Conservation (phyloP, 345 rosid species). For the Salix caprea region DNA sequence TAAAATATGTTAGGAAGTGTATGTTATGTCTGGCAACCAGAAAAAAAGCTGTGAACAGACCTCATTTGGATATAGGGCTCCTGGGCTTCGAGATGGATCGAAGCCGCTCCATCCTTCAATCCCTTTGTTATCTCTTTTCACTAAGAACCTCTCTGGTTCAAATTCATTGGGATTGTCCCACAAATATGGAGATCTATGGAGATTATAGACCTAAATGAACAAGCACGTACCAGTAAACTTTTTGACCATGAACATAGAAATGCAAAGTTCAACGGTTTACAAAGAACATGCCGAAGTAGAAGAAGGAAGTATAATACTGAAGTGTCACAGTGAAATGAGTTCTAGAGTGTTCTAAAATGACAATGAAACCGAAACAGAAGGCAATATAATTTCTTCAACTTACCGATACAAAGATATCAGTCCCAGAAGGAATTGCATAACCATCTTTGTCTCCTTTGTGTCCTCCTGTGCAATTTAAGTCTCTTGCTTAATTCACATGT, state of each 20-base stretch:
- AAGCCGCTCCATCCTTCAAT: conserved; percentile 91
- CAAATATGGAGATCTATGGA: conserved; percentile 84
- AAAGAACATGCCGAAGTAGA: too few relatives aligned
- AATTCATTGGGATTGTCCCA: conserved; percentile 81
- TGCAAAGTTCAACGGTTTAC: background rate
- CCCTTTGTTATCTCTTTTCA: conserved; percentile 43
- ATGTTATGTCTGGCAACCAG: background rate
- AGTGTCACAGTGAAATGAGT: too few relatives aligned
- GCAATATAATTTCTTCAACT: conserved; percentile 24
- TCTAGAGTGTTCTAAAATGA: too few relatives aligned
- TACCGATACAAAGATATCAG: conserved; percentile 86
- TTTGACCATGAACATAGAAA: background rate
- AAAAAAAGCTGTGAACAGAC: conserved; percentile 21
- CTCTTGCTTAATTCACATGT: background rate
- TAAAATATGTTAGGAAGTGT: background rate
- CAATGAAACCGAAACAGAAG: background rate
- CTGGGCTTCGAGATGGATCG: conserved; percentile 87
- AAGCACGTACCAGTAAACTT: background rate
- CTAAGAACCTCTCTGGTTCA: conserved; percentile 75
- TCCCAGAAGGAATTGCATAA: conserved; percentile 67
- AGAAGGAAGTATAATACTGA: too few relatives aligned
- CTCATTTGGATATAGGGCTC: conserved; percentile 90
- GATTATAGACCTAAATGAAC: conserved; percentile 65
- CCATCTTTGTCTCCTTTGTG: conserved; percentile 70
- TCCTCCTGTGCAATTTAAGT: conserved; percentile 55